A percentile compares a stretch with the other conserved stretches of the same genome.
phyloP scores from a whole-genome alignment of 495 filamentous ascomycete species.

The Penicillium silybi region DNA sequence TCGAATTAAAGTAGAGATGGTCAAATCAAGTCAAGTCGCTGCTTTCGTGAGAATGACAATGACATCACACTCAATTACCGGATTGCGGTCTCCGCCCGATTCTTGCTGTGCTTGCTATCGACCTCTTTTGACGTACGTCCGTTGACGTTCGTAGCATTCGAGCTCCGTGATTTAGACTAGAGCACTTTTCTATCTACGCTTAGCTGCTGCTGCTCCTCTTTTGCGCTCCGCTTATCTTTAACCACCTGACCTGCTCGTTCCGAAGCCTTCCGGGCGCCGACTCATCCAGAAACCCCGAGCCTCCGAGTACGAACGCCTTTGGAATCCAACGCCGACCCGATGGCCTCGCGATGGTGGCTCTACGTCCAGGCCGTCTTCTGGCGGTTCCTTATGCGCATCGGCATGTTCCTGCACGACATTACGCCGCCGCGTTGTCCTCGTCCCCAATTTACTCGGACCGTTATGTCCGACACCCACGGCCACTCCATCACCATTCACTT shows the following conservation, averaged over 20 bases:
- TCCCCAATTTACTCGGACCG: conserved; percentile 61
- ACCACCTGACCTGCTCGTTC: not conserved
- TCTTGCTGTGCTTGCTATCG: not conserved
- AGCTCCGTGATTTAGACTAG: not conserved
- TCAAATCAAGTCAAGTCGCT: not conserved
- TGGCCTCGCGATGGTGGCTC: conserved; percentile 63
- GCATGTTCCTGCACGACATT: conserved; percentile 72
- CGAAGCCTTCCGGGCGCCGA: not conserved
- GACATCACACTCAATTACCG: conserved; percentile 10
- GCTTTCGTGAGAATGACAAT: not conserved
- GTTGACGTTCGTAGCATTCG: not conserved
- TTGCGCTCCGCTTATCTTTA: not conserved
- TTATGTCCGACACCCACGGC: conserved; percentile 52
- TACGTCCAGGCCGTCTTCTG: conserved; percentile 67
- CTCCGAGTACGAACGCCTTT: not conserved
- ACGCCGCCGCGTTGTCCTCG: conserved; percentile 62
- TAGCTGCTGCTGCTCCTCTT: not conserved
- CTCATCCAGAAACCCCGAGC: not conserved
- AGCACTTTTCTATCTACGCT: not conserved
- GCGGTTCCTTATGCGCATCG: conserved; percentile 73
- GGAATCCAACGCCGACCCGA: conserved; percentile 8
- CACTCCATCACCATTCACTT: conserved; percentile 68
- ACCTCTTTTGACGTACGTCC: not conserved
- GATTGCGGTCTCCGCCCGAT: not conserved
- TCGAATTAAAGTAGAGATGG: not conserved